Conservation (phyloP, 2,329 filamentous ascomycete genomes). For the Colletotrichum lindemuthianum region DNA sequence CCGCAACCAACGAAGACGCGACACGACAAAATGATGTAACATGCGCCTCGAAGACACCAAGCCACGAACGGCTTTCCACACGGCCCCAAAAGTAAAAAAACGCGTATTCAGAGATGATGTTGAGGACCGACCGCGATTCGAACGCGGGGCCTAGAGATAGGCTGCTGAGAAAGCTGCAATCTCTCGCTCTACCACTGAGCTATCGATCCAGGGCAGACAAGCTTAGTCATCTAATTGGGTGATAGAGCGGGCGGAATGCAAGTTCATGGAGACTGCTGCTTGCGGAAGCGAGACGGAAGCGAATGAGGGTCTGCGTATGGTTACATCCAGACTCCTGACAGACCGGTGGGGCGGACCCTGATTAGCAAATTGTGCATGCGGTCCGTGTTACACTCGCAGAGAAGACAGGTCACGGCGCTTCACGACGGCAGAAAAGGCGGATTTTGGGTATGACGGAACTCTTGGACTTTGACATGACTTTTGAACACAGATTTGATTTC, state of each 20-base stretch:
- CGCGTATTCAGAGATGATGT: accelerated
- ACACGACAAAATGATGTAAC: background rate
- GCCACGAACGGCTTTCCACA: background rate
- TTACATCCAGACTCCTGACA: background rate
- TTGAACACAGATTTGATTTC: slow-evolving; percentile 11
- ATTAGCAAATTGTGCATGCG: slow-evolving; percentile 16
- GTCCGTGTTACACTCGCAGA: background rate
- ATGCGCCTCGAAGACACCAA: too few species aligned
- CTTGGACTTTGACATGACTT: background rate
- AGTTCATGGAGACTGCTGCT: slow-evolving; percentile 14
- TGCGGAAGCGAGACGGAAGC: slow-evolving; percentile 11
- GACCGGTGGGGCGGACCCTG: slow-evolving; percentile 18
- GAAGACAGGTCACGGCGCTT: background rate
- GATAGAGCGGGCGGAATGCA: background rate
- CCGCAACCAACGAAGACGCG: background rate
- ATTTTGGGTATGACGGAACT: too few species aligned
- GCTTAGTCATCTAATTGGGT: slow-evolving; percentile 26
- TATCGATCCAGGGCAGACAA: slow-evolving; percentile 25
- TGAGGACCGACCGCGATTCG: slow-evolving; percentile 35
- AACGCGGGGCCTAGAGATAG: slow-evolving; percentile 36
- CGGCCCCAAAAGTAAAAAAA: slow-evolving; percentile 1
- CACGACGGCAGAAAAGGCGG: background rate
- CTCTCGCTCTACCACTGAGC: slow-evolving; percentile 37
- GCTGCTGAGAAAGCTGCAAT: slow-evolving; percentile 28
- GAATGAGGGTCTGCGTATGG: background rate